These are phyloP conservation scores for Cinnamomum chago DNA, from an alignment of 164 flowering plant species.

Conservation along the genomic window DNA sequence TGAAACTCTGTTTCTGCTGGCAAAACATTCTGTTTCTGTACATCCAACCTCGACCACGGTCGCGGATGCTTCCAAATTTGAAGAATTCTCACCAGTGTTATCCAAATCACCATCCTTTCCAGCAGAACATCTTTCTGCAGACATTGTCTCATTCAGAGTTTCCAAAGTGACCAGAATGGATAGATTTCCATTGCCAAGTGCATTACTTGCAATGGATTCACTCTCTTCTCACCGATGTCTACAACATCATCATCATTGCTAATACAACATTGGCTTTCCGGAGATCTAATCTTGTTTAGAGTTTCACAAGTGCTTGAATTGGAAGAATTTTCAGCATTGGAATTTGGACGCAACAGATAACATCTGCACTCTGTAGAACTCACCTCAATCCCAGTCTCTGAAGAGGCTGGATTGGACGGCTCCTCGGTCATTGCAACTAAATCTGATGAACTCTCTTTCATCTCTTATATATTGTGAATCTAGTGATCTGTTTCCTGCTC, in stretches of 20 bases:
- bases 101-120: not conserved
- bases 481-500: not conserved
- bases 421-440: not conserved
- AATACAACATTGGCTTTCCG: not conserved
- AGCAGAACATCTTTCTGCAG: no score
- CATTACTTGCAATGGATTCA: no score
- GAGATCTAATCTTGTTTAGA: constrained; percentile 8
- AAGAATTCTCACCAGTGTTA: constrained; percentile 9
- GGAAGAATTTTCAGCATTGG: no score
- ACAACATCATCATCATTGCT: not conserved
- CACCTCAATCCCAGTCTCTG: no score
- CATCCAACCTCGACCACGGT: constrained; percentile 4
- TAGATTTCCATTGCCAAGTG: no score
- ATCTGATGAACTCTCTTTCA: not conserved
- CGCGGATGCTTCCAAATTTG: not conserved
- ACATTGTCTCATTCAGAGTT: no score
- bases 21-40: not conserved
- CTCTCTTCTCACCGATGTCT: no score
- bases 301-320: constrained; percentile 11
- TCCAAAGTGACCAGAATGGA: no score
- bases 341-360: no score
- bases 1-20: no score
- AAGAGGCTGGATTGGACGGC: no score
- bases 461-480: not conserved
- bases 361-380: constrained; percentile 9